Evolutionary conservation across 768 basidiomycete species (phyloP).

Genomic region (Artomyces pyxidatus): DNA sequence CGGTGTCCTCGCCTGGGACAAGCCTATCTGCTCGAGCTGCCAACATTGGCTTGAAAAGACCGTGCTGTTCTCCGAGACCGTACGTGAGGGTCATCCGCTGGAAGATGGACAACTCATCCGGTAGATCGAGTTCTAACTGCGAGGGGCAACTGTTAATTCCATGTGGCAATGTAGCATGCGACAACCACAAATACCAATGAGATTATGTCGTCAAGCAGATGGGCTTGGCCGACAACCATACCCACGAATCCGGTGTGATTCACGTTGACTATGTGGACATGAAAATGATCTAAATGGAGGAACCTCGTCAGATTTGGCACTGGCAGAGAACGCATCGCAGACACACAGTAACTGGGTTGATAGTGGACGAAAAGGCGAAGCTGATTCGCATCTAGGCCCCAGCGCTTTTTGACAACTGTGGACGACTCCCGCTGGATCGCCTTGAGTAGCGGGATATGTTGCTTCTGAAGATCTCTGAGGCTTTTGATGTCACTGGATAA

Average conservation of each 20-base stretch:
- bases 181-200: constrained; percentile 49
- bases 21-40: constrained; percentile 28
- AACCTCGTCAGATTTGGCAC: background rate
- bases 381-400: constrained; percentile 53
- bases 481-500: constrained; percentile 55
- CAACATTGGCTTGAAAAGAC: constrained; percentile 43
- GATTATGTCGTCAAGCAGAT: constrained; percentile 89
- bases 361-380: constrained; percentile 87
- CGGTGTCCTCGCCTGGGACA: too few species aligned
- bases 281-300: constrained; percentile 71
- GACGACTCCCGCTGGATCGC: constrained; percentile 53
- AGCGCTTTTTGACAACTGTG: constrained; percentile 48
- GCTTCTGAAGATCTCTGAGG: constrained; percentile 63
- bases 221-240: constrained; percentile 84
- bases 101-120: constrained; percentile 46
- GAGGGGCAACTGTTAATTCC: constrained; percentile 18
- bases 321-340: constrained; percentile 1
- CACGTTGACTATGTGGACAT: constrained; percentile 85
- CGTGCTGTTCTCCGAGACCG: constrained; percentile 75
- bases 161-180: background rate
- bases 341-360: constrained; percentile 90
- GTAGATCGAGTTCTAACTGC: constrained; percentile 54
- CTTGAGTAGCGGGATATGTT: constrained; percentile 60
- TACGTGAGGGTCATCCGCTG: constrained; percentile 76
- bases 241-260: constrained; percentile 55